Evolutionary conservation across 2,329 filamentous ascomycete genomes (phyloP).

Genomic region (Talaromyces sp.): DNA sequence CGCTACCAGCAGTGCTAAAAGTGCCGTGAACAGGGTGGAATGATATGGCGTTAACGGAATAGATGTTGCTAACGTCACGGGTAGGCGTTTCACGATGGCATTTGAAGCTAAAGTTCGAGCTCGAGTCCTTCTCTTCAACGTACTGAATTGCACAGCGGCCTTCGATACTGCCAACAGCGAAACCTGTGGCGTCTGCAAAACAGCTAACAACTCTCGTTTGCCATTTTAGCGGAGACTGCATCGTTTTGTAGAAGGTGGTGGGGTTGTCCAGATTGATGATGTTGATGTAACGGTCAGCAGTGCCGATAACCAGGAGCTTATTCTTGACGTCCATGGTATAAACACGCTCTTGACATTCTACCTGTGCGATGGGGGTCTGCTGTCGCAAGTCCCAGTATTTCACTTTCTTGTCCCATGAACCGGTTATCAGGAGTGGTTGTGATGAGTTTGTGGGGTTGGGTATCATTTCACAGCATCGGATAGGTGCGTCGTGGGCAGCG

Average conservation of each 20-base stretch:
- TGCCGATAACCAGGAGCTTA: constrained; percentile 83
- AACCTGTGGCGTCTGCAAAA: constrained; percentile 86
- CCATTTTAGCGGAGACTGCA: constrained; percentile 96
- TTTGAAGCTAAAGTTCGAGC: constrained; percentile 97
- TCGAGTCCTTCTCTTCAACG: constrained; percentile 88
- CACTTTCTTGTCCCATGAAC: constrained; percentile 58
- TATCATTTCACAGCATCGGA: constrained; percentile 73
- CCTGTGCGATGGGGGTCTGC: constrained; percentile 40
- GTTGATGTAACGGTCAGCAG: constrained; percentile 93
- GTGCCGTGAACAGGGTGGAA: constrained; percentile 96
- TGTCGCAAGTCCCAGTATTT: constrained; percentile 55
- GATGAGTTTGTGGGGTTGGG: constrained; percentile 49
- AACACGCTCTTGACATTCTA: constrained; percentile 50
- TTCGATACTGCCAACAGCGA: constrained; percentile 93
- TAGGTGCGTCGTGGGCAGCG: constrained; percentile 77
- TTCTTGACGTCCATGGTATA: constrained; percentile 91
- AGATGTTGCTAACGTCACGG: constrained; percentile 76
- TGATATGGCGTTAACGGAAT: constrained; percentile 92
- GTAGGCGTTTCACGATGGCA: constrained; percentile 82
- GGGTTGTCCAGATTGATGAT: constrained; percentile 87
- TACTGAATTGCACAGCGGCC: constrained; percentile 97
- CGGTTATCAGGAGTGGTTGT: constrained; percentile 79
- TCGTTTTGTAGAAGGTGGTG: constrained; percentile 87
- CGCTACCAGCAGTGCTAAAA: constrained; percentile 93
- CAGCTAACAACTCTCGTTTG: constrained; percentile 94